Evolutionary conservation across 1,284 basidiomycete species (phyloP).

Genomic region (Sanghuangporus sanghuang): DNA sequence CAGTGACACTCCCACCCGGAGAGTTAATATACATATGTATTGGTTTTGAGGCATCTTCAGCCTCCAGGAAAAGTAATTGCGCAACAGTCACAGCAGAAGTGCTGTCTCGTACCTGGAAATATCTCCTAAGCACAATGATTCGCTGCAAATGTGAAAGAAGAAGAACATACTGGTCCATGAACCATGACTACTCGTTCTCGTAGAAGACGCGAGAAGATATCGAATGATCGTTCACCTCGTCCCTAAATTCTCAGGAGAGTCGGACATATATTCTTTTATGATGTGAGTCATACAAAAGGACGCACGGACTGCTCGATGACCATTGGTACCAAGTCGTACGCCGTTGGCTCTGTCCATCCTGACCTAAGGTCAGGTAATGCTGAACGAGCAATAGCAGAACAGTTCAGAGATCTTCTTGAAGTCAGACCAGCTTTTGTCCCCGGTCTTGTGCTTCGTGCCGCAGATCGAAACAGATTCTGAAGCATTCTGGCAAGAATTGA

Average conservation of each 20-base stretch:
- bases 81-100: slow-evolving; percentile 84
- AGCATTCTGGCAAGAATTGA: not conserved
- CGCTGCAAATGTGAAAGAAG: slow-evolving; percentile 19
- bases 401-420: slow-evolving; percentile 3
- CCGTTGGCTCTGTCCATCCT: slow-evolving; percentile 14
- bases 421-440: not conserved
- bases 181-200: slow-evolving; percentile 92
- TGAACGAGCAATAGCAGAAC: not conserved
- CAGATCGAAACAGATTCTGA: not conserved
- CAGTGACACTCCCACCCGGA: slow-evolving; percentile 90
- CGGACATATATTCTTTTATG: not conserved
- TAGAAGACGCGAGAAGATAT: slow-evolving; percentile 88
- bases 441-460: not conserved
- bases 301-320: slow-evolving; percentile 89
- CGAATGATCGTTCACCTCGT: slow-evolving; percentile 88
- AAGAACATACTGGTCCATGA: slow-evolving; percentile 71
- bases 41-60: slow-evolving; percentile 86
- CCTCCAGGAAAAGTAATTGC: slow-evolving; percentile 89
- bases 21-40: slow-evolving; percentile 95
- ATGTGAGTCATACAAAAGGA: slow-evolving; percentile 8
- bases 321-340: slow-evolving; percentile 67
- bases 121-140: not conserved
- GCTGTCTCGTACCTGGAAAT: slow-evolving; percentile 72
- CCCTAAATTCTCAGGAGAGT: slow-evolving; percentile 45
- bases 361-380: not conserved